Evolutionary conservation across 495 filamentous ascomycete species (phyloP).

Genomic region (Penicillium pulvis): DNA sequence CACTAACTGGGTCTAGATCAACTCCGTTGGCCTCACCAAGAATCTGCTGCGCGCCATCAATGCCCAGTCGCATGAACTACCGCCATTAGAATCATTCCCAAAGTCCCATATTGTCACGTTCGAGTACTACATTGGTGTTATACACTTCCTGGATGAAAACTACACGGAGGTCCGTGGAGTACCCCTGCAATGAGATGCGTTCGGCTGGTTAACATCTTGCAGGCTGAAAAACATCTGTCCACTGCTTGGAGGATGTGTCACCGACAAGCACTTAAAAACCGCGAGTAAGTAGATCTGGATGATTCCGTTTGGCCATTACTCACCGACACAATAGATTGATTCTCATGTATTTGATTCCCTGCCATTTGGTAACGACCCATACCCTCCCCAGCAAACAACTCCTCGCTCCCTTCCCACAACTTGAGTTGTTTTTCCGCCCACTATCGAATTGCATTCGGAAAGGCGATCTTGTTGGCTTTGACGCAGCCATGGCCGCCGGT

Average conservation of each 20-base stretch:
- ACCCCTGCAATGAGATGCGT: slow-evolving; percentile 18
- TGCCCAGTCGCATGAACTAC: slow-evolving; percentile 76
- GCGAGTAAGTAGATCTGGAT: slow-evolving; percentile 59
- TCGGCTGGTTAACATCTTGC: slow-evolving; percentile 2
- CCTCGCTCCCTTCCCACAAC: slow-evolving; percentile 72
- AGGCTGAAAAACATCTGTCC: slow-evolving; percentile 81
- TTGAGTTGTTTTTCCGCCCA: slow-evolving; percentile 76
- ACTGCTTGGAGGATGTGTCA: slow-evolving; percentile 79
- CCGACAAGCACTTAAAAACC: slow-evolving; percentile 67
- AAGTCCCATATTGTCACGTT: slow-evolving; percentile 93
- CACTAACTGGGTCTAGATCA: slow-evolving; percentile 54
- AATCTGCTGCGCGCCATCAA: slow-evolving; percentile 81
- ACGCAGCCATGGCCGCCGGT: slow-evolving; percentile 73
- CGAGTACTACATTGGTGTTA: slow-evolving; percentile 90
- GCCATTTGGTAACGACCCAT: slow-evolving; percentile 83
- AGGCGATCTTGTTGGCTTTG: slow-evolving; percentile 83
- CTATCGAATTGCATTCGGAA: slow-evolving; percentile 74
- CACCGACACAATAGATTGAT: slow-evolving; percentile 66
- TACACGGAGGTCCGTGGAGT: slow-evolving; percentile 63
- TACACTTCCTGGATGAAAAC: slow-evolving; percentile 89
- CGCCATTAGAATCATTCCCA: slow-evolving; percentile 71
- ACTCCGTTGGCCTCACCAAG: slow-evolving; percentile 83
- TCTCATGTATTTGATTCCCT: slow-evolving; percentile 93
- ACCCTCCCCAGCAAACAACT: slow-evolving; percentile 72
- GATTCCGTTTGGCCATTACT: background rate